Conservation (phyloP, 345 rosid genomes). For the Reutealis trisperma region DNA sequence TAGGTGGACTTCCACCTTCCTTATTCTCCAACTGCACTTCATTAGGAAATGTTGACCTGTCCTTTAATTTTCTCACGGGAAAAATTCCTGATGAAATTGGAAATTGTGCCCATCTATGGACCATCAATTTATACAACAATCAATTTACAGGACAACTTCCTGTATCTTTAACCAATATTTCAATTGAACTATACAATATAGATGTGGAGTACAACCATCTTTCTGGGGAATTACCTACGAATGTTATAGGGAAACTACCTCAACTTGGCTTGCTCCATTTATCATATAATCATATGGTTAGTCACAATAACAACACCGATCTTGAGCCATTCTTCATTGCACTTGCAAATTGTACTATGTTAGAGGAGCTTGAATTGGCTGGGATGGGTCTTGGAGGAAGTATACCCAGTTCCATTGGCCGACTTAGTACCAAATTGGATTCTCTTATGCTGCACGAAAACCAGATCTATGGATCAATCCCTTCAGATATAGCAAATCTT, state of each 20-base stretch:
- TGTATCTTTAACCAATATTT: constrained; percentile 38
- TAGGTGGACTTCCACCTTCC: constrained; percentile 40
- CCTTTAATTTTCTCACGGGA: constrained; percentile 42
- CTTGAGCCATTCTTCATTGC: constrained; percentile 47
- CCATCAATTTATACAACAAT: constrained; percentile 43
- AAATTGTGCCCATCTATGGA: constrained; percentile 34
- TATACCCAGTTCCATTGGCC: constrained; percentile 41
- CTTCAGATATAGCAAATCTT: constrained; percentile 40
- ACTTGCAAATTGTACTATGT: constrained; percentile 40
- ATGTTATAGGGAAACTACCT: constrained; percentile 34
- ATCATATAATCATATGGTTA: constrained; percentile 47
- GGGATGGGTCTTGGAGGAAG: constrained; percentile 57
- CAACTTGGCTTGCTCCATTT: constrained; percentile 33
- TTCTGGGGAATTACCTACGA: constrained; percentile 47
- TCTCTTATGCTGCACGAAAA: constrained; percentile 42
- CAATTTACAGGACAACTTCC: constrained; percentile 45
- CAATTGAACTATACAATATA: constrained; percentile 21
- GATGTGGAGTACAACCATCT: constrained; percentile 49
- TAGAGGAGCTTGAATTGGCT: constrained; percentile 50
- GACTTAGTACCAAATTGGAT: constrained; percentile 17
- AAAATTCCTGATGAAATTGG: constrained; percentile 53
- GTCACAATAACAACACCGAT: constrained; percentile 47
- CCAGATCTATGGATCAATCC: constrained; percentile 44
- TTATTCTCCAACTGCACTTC: constrained; percentile 50
- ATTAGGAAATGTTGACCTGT: constrained; percentile 44